Percentiles rank a stretch among this genome's conserved stretches.
These are phyloP conservation scores for Blastomyces percursus DNA, from an alignment of 2,329 filamentous ascomycete genomes.

Conservation along the genomic window DNA sequence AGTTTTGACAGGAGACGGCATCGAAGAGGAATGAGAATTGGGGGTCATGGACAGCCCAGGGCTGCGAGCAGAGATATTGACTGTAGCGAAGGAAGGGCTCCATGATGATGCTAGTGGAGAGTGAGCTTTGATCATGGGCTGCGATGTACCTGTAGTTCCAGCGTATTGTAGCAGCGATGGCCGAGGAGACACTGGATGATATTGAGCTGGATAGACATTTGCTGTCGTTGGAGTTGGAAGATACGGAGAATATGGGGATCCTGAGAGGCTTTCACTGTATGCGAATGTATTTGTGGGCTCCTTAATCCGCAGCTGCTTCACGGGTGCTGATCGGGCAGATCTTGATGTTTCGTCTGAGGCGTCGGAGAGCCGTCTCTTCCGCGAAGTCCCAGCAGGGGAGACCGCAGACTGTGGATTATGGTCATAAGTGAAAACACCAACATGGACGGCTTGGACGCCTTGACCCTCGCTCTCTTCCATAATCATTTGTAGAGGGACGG, in stretches of 20 bases:
- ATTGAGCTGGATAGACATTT: constrained; percentile 31
- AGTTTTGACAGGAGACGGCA: constrained; percentile 36
- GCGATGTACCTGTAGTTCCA: constrained; percentile 29
- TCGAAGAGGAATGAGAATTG: constrained; percentile 27
- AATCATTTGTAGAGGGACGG: constrained; percentile 49
- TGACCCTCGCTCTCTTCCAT: constrained; percentile 48
- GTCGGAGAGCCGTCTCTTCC: constrained; percentile 48
- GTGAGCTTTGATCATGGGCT: constrained; percentile 37
- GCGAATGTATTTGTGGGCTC: constrained; percentile 43
- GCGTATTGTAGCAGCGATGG: constrained; percentile 34
- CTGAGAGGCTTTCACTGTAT: constrained; percentile 41
- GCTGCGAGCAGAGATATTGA: constrained; percentile 35
- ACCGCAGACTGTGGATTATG: constrained; percentile 32
- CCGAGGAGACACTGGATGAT: constrained; percentile 32
- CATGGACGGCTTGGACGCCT: constrained; percentile 41
- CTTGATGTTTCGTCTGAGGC: constrained; percentile 40
- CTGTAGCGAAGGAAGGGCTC: constrained; percentile 39
- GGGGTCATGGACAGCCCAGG: constrained; percentile 33
- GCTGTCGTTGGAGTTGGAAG: constrained; percentile 39
- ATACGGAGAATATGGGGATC: constrained; percentile 40
- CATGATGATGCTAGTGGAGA: constrained; percentile 40
- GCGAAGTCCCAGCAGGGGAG: constrained; percentile 31
- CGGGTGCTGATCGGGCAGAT: constrained; percentile 39
- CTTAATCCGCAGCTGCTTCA: constrained; percentile 38
- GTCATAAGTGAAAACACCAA: constrained; percentile 53